Base-by-base conservation (phyloP, 2,329 filamentous ascomycete genomes). In the Colletotrichum shisoi region DNA sequence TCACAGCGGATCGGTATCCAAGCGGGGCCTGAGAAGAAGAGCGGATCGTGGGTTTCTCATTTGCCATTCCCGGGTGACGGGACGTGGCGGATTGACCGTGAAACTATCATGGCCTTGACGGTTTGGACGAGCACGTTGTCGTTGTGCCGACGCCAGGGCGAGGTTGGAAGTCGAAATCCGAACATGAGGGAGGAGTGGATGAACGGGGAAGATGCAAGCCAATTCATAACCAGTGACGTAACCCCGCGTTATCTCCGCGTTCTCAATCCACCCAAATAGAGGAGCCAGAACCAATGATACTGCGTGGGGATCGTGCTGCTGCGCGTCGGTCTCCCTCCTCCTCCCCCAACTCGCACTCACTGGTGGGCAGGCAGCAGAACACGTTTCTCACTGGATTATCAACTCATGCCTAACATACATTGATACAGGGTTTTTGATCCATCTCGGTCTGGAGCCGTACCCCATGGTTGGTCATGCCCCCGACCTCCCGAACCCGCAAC, bases 231-330 rank as follows among this genome's bases (percentile, higher is more conserved):
- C 0, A 6, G 13, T 44, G 13, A 34, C 13, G 56, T 61, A 63
- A 58, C 53, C 40, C 64, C 64, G 64, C 53, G 42, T 58, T 58
- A 63, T 67, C 53, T 58, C 63, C 63, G 56, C n/a, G 11, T 17
- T 42, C 24, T n/a, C 42, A 37, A 27, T 34, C 31, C 31, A 34
- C 31, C 31, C 31, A 34, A 34, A 34, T 9, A 34, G 31, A 34
- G 31, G 31, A 9, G 31, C 7, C 31, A 9, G 13, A 19, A n/a
- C 44, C 44, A 45, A 21, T 21, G 44, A 12, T 8, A 21, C n/a
- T 4, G n/a, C n/a, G 44, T 11, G 9, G 19, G 4, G 5, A 3
- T 13, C 44, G 8, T 46, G 9, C 9, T 46, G 44, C 19, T 46
- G 21, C 19, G 24, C 21, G n/a, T 12, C 13, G 3, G 13, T 15